phyloP scores from a whole-genome alignment of 805 yeast species.

The Candida peoriensis region DNA sequence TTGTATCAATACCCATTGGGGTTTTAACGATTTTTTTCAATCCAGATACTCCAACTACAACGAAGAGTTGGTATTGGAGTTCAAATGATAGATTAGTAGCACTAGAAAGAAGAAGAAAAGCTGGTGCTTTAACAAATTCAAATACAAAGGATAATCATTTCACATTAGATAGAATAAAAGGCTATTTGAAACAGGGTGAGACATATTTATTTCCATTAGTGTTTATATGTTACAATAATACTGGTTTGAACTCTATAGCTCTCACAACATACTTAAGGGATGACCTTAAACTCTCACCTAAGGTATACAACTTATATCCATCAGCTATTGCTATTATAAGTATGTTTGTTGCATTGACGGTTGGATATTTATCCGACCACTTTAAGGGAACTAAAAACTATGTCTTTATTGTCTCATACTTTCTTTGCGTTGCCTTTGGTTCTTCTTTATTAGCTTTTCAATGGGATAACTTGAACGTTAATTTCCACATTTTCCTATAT shows the following conservation, averaged over 20 bases:
- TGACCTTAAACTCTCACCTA: conserved; percentile 27
- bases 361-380: conserved; percentile 33
- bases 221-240: conserved; percentile 12
- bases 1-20: conserved; percentile 36
- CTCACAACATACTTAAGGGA: conserved; percentile 38
- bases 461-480: conserved; percentile 34
- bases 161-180: conserved; percentile 32
- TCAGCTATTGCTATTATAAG: conserved; percentile 31
- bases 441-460: conserved; percentile 39
- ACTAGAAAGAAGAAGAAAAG: conserved; percentile 35
- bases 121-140: conserved; percentile 33
- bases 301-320: conserved; percentile 35
- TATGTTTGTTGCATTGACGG: conserved; percentile 29
- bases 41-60: conserved; percentile 41
- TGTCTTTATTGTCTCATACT: conserved; percentile 32
- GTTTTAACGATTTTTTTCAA: conserved; percentile 35
- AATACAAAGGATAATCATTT: conserved; percentile 27
- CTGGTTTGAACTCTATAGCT: conserved; percentile 31
- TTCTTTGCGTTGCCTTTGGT: conserved; percentile 37
- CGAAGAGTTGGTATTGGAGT: conserved; percentile 31
- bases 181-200: conserved; percentile 40
- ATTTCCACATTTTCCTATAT: conserved; percentile 43
- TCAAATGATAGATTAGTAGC: conserved; percentile 30
- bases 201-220: conserved; percentile 35
- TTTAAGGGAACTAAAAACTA: conserved; percentile 33